These are phyloP conservation scores for Theobroma grandiflorum DNA, from an alignment of 441 rosid species.

Conservation along the genomic window DNA sequence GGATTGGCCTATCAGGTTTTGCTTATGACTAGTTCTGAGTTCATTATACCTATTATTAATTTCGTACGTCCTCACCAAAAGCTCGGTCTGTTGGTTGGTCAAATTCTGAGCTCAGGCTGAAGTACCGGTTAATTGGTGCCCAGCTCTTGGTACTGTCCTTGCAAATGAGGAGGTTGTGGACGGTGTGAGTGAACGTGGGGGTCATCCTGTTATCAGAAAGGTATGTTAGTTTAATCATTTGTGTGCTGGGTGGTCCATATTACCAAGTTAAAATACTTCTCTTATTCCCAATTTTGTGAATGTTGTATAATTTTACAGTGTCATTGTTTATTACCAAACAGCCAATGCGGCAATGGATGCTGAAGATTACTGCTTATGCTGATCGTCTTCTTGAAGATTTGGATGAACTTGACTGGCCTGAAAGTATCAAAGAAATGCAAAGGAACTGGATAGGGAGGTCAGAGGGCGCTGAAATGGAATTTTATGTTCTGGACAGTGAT, in stretches of 20 bases:
- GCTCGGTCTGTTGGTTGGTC: slow-evolving; percentile 32
- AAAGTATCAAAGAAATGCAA: slow-evolving; percentile 93
- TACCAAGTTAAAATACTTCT: slow-evolving; percentile 27
- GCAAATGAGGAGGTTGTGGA: slow-evolving; percentile 99
- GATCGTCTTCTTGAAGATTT: slow-evolving; percentile 95
- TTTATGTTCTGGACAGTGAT: slow-evolving; percentile 61
- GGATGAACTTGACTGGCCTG: slow-evolving; percentile 97
- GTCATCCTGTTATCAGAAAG: slow-evolving; percentile 96
- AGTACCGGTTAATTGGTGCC: slow-evolving; percentile 99
- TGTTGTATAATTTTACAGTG: slow-evolving; percentile 89
- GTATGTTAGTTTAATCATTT: slow-evolving; percentile 42
- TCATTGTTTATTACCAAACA: slow-evolving; percentile 97
- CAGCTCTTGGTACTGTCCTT: slow-evolving; percentile 98
- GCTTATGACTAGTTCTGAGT: slow-evolving; percentile 28
- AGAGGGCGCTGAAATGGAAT: slow-evolving; percentile 86
- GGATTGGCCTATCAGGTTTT: slow-evolving; percentile 97
- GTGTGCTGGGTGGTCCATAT: slow-evolving; percentile 17
- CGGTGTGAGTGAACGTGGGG: slow-evolving; percentile 98
- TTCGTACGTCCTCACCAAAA: slow-evolving; percentile 31
- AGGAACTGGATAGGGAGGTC: slow-evolving; percentile 98
- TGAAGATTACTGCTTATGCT: slow-evolving; percentile 95
- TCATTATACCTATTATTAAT: slow-evolving; percentile 12
- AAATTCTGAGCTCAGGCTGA: slow-evolving; percentile 70
- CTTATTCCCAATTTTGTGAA: slow-evolving; percentile 55
- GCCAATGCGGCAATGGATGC: slow-evolving; percentile 99